phyloP scores from a whole-genome alignment of 2,329 filamentous ascomycete species.

The Apiospora sp. region DNA sequence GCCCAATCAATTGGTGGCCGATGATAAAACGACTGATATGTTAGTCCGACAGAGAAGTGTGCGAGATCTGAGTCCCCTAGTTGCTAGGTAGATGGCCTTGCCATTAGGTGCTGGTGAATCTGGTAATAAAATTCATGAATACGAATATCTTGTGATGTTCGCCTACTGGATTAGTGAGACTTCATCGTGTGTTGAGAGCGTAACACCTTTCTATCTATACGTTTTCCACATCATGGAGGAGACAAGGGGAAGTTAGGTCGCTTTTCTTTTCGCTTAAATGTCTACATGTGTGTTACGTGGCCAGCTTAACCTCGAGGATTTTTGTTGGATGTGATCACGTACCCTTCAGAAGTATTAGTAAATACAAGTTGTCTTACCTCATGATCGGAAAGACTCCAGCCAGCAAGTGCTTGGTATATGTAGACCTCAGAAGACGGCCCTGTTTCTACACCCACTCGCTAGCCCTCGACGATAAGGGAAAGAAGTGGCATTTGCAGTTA shows the following conservation, averaged over 20 bases:
- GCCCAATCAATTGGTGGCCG: background rate
- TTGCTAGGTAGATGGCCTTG: background rate
- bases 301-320: background rate
- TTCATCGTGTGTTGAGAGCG: background rate
- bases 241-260: too few relatives aligned
- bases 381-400: too few relatives aligned
- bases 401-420: too few relatives aligned
- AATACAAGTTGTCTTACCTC: too few relatives aligned
- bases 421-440: too few relatives aligned
- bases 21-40: background rate
- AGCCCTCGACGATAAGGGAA: too few relatives aligned
- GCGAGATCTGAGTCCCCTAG: background rate
- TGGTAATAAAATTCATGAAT: constrained; percentile 3
- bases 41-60: background rate
- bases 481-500: too few relatives aligned
- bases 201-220: background rate
- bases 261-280: background rate
- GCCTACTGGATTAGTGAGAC: background rate
- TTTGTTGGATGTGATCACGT: background rate
- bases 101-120: background rate
- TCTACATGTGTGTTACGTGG: too few relatives aligned
- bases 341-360: background rate
- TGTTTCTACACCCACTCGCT: too few relatives aligned
- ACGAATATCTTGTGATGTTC: background rate
- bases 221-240: background rate